Percentiles rank a stretch among this genome's conserved stretches.
These are phyloP conservation scores for Anthostomella pinea DNA, from an alignment of 2,329 filamentous ascomycete genomes.

Conservation along the genomic window DNA sequence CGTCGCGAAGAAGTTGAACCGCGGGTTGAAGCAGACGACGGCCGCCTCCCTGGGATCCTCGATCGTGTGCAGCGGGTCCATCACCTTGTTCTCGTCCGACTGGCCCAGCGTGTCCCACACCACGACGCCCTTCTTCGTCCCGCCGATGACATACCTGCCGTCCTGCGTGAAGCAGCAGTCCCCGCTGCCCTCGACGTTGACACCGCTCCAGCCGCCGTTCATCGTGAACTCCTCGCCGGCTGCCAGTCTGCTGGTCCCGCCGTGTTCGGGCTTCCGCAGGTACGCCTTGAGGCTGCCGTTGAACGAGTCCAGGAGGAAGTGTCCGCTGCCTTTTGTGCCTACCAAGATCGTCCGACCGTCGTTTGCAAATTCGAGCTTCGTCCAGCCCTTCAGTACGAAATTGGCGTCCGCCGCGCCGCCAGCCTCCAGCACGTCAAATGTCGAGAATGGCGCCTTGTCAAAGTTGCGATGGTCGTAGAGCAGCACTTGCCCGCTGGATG, in stretches of 20 bases:
- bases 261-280: slow-evolving; percentile 56
- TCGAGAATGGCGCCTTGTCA: slow-evolving; percentile 84
- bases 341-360: slow-evolving; percentile 86
- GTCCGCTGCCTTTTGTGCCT: slow-evolving; percentile 77
- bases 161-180: slow-evolving; percentile 90
- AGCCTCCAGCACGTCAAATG: slow-evolving; percentile 72
- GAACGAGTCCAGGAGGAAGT: slow-evolving; percentile 93
- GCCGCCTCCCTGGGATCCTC: slow-evolving; percentile 68
- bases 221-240: slow-evolving; percentile 47
- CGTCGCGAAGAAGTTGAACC: slow-evolving; percentile 87
- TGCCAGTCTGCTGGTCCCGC: slow-evolving; percentile 45
- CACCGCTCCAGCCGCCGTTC: slow-evolving; percentile 43
- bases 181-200: slow-evolving; percentile 57
- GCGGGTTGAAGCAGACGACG: slow-evolving; percentile 82
- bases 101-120: slow-evolving; percentile 79
- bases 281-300: slow-evolving; percentile 76
- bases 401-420: slow-evolving; percentile 49
- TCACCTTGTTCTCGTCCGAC: slow-evolving; percentile 51
- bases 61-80: slow-evolving; percentile 62
- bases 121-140: slow-evolving; percentile 69
- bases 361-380: slow-evolving; percentile 90
- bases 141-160: slow-evolving; percentile 82
- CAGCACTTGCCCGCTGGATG: slow-evolving; percentile 73
- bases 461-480: slow-evolving; percentile 94
- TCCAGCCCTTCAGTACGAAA: slow-evolving; percentile 71